phyloP scores from a whole-genome alignment of 228 moss, liverwort and hornwort genomes.

The Sphagnum fallax region DNA sequence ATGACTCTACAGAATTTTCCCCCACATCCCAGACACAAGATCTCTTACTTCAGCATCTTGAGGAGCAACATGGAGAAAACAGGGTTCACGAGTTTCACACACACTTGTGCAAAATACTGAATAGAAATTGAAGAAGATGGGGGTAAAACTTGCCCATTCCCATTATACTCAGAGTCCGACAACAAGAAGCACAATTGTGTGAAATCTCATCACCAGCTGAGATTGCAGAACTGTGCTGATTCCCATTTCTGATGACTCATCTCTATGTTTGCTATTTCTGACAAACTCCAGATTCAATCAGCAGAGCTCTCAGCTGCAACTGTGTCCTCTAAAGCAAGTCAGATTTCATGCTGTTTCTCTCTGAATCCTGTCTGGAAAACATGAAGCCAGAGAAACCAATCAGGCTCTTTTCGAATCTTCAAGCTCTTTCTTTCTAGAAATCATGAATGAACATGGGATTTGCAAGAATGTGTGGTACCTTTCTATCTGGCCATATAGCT shows the following conservation, averaged over 20 bases:
- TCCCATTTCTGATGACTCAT: no score
- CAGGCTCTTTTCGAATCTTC: not conserved
- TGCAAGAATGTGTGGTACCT: slow-evolving; percentile 20
- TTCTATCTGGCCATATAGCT: slow-evolving; percentile 76
- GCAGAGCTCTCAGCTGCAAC: not conserved
- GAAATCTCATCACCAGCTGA: no score
- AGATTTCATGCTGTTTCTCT: no score
- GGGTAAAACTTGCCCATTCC: not conserved
- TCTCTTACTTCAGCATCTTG: not conserved
- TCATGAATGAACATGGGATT: slow-evolving; percentile 1
- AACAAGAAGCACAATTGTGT: not conserved
- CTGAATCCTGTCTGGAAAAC: no score
- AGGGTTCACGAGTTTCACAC: not conserved
- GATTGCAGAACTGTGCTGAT: no score
- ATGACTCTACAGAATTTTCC: slow-evolving; percentile 35
- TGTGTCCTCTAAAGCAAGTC: not conserved
- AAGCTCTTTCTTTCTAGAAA: not conserved
- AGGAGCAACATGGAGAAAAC: not conserved
- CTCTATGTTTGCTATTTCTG: no score
- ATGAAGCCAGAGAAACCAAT: no score
- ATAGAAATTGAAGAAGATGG: not conserved
- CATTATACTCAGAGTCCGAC: no score
- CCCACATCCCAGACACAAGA: not conserved
- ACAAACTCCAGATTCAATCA: not conserved
- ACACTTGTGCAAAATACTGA: not conserved